phyloP scores from a whole-genome alignment of 176 grass and related monocot species.

The Triticum turgidum region DNA sequence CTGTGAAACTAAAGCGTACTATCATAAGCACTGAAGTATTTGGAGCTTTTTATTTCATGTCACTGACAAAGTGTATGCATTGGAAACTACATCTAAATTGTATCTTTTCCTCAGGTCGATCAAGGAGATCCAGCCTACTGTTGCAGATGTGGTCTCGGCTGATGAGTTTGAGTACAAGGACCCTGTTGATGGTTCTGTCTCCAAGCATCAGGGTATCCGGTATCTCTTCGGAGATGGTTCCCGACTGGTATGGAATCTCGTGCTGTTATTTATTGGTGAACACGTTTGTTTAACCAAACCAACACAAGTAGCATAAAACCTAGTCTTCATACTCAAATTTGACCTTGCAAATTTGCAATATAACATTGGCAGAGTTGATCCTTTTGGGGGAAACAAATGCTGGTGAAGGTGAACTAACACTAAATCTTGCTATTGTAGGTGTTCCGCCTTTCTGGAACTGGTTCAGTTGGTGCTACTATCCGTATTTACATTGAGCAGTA shows the following conservation, averaged over 20 bases:
- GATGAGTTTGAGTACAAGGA: conserved; percentile 99
- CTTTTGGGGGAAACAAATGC: neutral
- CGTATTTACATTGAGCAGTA: conserved; percentile 97
- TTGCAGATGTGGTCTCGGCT: conserved; percentile 64
- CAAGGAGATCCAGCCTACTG: conserved; percentile 68
- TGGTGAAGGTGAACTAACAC: conserved; percentile 28
- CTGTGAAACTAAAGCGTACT: neutral
- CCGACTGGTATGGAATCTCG: conserved; percentile 56
- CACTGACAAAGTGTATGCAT: neutral
- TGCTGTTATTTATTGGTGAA: conserved; percentile 6
- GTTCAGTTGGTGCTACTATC: conserved; percentile 88
- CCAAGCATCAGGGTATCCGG: conserved; percentile 88
- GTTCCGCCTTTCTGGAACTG: conserved; percentile 94
- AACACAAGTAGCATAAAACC: neutral
- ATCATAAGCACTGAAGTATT: neutral
- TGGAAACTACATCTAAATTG: neutral
- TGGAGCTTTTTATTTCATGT: neutral
- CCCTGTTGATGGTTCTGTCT: conserved; percentile 94
- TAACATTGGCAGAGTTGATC: neutral
- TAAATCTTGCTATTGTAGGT: conserved; percentile 49
- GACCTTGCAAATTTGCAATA: neutral
- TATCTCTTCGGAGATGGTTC: conserved; percentile 96
- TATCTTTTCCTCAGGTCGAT: conserved; percentile 61
- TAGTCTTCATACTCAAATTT: neutral
- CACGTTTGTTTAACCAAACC: conserved; percentile 8